Evolutionary conservation across 2,329 filamentous ascomycete species (phyloP), one percentile per base, ranked within the genome.

Genomic region (Pyrenophora teres): DNA sequence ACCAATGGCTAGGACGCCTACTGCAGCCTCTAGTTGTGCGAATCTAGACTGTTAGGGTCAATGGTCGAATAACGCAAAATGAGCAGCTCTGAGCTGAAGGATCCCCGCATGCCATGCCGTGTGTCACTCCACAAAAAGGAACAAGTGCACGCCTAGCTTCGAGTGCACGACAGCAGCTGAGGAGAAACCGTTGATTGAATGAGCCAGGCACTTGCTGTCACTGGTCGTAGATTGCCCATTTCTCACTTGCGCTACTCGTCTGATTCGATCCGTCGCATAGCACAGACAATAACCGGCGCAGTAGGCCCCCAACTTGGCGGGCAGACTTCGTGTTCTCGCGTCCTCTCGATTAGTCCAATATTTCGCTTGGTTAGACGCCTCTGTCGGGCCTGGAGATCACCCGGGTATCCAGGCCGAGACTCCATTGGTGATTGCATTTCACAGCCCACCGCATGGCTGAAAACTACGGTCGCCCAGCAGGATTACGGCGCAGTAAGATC

Each of bases 391-490:
- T 57, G 52, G 45, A 51, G 46, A 56, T 52, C 55, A 52, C 52
- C 50, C 50, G 53, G 57, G 52, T 59, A 53, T 42, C 52, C 52
- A 13, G 31, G 18, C 43, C 46, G 32, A 35, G 33, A 44, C 56
- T 44, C 52, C 54, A 68, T 71, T 67, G 68, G 64, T 42, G 49
- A 56, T 50, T 35, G 46, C 54, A 60, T 65, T 62, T 63, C 57
- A 64, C 60, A 56, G 38, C 52, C 50, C 53, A 59, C 55, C 49
- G 56, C 52, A 65, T 66, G 63, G 64, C 63, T 65, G 60, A 54
- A 36, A 54, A 56, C 27, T 54, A 56, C 23, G 52, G 59, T 56
- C 50, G 52, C 46, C 53, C 56, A 55, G 56, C 57, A 56, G 54
- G 55, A 58, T 49, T 49, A 53, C 54, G 56, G 50, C 55, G 56